Conservation (phyloP, 2,329 filamentous ascomycete genomes). For the Trichoderma atroviride region DNA sequence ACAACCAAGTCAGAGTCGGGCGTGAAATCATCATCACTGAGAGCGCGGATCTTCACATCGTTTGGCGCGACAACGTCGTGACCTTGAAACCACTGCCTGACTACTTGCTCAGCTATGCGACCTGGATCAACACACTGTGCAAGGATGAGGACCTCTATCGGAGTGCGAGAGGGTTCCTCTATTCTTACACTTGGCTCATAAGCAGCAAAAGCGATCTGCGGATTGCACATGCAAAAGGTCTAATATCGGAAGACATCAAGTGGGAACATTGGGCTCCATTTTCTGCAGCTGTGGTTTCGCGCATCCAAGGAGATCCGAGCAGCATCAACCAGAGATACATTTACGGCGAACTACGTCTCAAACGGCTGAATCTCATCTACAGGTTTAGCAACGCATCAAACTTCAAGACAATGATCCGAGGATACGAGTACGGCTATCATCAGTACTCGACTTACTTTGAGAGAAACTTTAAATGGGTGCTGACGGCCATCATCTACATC, state of each 20-base stretch:
- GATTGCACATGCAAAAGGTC: constrained; percentile 3
- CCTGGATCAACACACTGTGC: neutral
- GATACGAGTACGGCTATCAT: constrained; percentile 13
- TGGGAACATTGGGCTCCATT: constrained; percentile 14
- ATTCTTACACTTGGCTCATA: constrained; percentile 10
- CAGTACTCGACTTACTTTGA: constrained; percentile 30
- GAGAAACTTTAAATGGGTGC: constrained; percentile 45
- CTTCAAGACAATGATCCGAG: neutral
- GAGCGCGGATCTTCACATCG: constrained; percentile 10
- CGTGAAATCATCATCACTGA: constrained; percentile 8
- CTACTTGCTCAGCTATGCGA: neutral
- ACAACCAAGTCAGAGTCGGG: constrained; percentile 9
- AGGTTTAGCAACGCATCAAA: neutral
- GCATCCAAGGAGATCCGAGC: neutral
- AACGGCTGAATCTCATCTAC: neutral
- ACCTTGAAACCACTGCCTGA: constrained; percentile 16
- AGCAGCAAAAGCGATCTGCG: constrained; percentile 18
- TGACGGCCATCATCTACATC: constrained; percentile 45
- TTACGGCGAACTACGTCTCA: constrained; percentile 9
- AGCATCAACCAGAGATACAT: neutral
- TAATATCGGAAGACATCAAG: neutral
- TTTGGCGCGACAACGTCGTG: constrained; percentile 16
- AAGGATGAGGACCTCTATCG: neutral
- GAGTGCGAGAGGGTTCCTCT: constrained; percentile 11
- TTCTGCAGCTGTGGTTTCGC: constrained; percentile 10